A percentile compares a stretch with the other conserved stretches of the same genome.
Conservation (phyloP, 2,329 filamentous ascomycete species). For the Cordyceps pruinosa region DNA sequence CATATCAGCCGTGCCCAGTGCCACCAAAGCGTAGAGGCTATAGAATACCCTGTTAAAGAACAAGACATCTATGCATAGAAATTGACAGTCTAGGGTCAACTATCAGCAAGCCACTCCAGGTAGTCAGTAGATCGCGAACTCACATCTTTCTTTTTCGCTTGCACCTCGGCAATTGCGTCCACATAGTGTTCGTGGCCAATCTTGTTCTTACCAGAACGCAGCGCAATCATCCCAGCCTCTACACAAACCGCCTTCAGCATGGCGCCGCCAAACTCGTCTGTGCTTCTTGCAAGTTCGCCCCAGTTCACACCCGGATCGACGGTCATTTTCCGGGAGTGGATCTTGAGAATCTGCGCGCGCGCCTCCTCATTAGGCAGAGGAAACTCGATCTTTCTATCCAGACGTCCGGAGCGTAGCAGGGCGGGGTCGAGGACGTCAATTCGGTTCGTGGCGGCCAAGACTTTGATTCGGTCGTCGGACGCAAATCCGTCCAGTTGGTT, state of each 20-base stretch:
- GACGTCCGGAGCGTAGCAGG: conserved; percentile 80
- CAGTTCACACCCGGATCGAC: conserved; percentile 92
- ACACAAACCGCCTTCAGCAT: conserved; percentile 98
- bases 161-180: conserved; percentile 94
- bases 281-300: conserved; percentile 89
- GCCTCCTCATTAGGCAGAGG: conserved; percentile 97
- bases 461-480: conserved; percentile 93
- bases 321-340: conserved; percentile 97
- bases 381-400: conserved; percentile 98
- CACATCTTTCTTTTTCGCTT: conserved; percentile 89
- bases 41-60: not conserved
- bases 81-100: conserved; percentile 44
- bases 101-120: conserved; percentile 12
- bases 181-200: conserved; percentile 98
- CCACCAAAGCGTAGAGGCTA: not conserved
- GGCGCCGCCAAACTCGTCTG: conserved; percentile 95
- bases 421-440: conserved; percentile 91
- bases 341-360: conserved; percentile 91
- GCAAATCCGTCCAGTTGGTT: conserved; percentile 98
- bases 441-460: conserved; percentile 88
- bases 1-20: not conserved
- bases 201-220: conserved; percentile 90
- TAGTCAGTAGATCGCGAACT: conserved; percentile 26
- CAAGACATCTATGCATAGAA: conserved; percentile 39
- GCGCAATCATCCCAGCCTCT: conserved; percentile 97